A percentile compares a stretch with the other conserved stretches of the same genome.
phyloP scores from a whole-genome alignment of 192 early-diverging fungal genomes.

The Phlyctochytrium arcticum region DNA sequence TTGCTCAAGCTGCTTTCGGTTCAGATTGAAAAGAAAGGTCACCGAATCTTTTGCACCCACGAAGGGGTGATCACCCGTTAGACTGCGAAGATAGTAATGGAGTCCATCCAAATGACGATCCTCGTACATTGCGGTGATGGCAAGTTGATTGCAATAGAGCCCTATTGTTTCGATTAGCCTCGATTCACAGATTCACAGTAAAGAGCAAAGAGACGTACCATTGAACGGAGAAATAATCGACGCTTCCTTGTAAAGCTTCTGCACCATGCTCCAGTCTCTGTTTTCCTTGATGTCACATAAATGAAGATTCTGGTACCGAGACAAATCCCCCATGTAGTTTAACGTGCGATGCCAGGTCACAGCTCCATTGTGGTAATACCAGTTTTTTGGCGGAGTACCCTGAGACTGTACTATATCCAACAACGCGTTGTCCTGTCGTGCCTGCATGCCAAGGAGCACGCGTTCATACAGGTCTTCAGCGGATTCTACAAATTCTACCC shows the following conservation, averaged over 20 bases:
- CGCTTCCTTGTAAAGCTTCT: constrained; percentile 22
- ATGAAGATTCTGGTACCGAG: constrained; percentile 25
- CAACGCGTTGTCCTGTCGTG: too few relatives aligned
- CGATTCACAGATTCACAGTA: neutral
- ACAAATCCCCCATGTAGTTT: constrained; percentile 35
- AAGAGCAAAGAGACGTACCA: constrained; percentile 12
- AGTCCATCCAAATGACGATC: constrained; percentile 12
- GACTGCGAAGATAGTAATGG: constrained; percentile 25
- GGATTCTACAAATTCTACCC: constrained; percentile 20
- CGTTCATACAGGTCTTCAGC: constrained; percentile 16
- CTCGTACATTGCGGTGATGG: constrained; percentile 21
- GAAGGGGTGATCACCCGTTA: constrained; percentile 32
- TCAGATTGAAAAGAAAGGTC: constrained; percentile 13
- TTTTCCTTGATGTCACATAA: neutral
- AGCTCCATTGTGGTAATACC: neutral
- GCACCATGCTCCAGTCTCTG: constrained; percentile 24
- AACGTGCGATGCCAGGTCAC: constrained; percentile 24
- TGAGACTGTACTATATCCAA: neutral
- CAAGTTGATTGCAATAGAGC: constrained; percentile 38
- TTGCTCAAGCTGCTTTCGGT: constrained; percentile 3
- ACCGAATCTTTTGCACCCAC: constrained; percentile 31
- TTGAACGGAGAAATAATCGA: constrained; percentile 24
- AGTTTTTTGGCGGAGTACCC: neutral
- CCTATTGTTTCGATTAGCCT: constrained; percentile 21
- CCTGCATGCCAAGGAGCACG: too few relatives aligned